A percentile compares a stretch with the other conserved stretches of the same genome.
These are phyloP conservation scores for Salicornia ramosissima DNA, from an alignment of 148 eudicot species.

Conservation along the genomic window DNA sequence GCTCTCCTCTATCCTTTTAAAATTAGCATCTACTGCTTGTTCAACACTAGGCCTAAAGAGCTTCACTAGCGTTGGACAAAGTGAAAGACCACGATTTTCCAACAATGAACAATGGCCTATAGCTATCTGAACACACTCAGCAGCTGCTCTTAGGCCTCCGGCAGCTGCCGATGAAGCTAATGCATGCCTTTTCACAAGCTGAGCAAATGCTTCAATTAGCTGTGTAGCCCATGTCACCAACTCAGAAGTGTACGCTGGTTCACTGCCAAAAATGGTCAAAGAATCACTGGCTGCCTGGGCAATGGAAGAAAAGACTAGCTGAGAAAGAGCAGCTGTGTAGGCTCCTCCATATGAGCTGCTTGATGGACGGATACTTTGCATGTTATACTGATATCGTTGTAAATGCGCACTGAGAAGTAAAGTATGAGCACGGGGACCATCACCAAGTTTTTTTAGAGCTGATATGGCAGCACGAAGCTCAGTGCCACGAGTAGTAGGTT, in stretches of 20 bases:
- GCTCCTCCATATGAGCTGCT: slow-evolving; percentile 99
- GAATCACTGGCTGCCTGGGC: slow-evolving; percentile 92
- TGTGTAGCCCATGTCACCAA: slow-evolving; percentile 95
- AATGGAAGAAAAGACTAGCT: slow-evolving; percentile 89
- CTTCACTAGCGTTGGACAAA: slow-evolving; percentile 76
- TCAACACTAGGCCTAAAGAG: slow-evolving; percentile 90
- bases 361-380: slow-evolving; percentile 94
- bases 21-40: slow-evolving; percentile 88
- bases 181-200: slow-evolving; percentile 91
- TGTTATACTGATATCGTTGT: slow-evolving; percentile 77
- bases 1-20: slow-evolving; percentile 91
- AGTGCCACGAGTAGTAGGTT: slow-evolving; percentile 86
- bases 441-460: slow-evolving; percentile 94
- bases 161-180: slow-evolving; percentile 98
- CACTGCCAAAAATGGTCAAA: slow-evolving; percentile 67
- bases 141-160: slow-evolving; percentile 96
- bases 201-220: slow-evolving; percentile 81
- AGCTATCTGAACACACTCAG: slow-evolving; percentile 98
- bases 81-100: slow-evolving; percentile 90
- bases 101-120: slow-evolving; percentile 85
- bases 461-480: slow-evolving; percentile 87
- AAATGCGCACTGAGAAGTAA: slow-evolving; percentile 87
- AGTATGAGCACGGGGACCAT: slow-evolving; percentile 91
- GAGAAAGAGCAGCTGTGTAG: slow-evolving; percentile 96
- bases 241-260: slow-evolving; percentile 86